Conservation (phyloP, 208 protist species). For the Kentomonas sorsogonicus region DNA sequence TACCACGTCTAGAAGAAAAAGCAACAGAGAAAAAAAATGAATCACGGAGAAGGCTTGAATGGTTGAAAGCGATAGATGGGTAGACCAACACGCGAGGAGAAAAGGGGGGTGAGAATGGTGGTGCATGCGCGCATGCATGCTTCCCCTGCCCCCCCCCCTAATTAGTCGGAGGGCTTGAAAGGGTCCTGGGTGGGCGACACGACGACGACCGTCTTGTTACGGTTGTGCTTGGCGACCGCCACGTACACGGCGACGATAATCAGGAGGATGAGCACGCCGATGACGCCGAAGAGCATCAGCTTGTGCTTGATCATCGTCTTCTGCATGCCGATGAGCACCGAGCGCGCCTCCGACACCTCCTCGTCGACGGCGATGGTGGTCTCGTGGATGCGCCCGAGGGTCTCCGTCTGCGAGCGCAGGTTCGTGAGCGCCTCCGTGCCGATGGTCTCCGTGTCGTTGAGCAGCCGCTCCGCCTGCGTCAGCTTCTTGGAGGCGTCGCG, state of each 20-base stretch:
- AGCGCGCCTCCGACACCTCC: slow-evolving; percentile 63
- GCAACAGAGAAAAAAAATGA: neutral
- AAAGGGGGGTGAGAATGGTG: too few species aligned
- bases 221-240: slow-evolving; percentile 20
- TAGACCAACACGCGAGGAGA: too few species aligned
- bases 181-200: slow-evolving; percentile 18
- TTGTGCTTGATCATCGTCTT: slow-evolving; percentile 76
- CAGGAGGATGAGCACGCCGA: slow-evolving; percentile 48
- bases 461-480: slow-evolving; percentile 47
- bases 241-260: slow-evolving; percentile 67
- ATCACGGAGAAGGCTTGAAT: too few species aligned
- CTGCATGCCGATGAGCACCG: slow-evolving; percentile 61
- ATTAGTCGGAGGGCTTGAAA: slow-evolving; percentile 22
- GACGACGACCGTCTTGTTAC: slow-evolving; percentile 15
- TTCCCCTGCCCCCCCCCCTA: neutral
- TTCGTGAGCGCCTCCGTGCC: slow-evolving; percentile 49
- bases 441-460: slow-evolving; percentile 62
- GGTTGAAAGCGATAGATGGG: too few species aligned
- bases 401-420: slow-evolving; percentile 60
- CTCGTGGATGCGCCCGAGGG: slow-evolving; percentile 58
- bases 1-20: neutral
- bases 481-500: slow-evolving; percentile 48
- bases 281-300: slow-evolving; percentile 47
- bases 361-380: slow-evolving; percentile 64
- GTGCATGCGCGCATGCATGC: neutral